Evolutionary conservation across 2,329 filamentous ascomycete genomes (phyloP), one percentile per base, ranked within the genome.

Genomic region (Gnomoniopsis smithogilvyi): DNA sequence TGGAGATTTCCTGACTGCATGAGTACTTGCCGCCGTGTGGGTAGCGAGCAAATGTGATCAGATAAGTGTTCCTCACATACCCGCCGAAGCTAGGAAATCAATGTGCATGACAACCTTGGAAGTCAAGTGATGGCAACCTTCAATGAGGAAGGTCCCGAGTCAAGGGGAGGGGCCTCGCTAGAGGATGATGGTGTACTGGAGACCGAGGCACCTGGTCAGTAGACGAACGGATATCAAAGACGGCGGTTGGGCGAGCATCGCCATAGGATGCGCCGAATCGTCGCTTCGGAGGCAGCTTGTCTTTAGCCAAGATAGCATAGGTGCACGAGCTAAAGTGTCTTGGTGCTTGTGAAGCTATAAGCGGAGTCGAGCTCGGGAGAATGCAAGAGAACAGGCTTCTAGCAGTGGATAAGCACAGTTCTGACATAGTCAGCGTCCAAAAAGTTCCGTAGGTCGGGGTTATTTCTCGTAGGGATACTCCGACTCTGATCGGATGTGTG

Each of bases 71-170:
- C 45, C 59, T 63, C 58, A 64, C 64, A 65, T 69, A 70, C 66
- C 67, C 67, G 67, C 68, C 67, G 59, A 53, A 62, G 66, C 68
- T 69, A 66, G 54, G 47, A 26, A 59, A 60, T 63, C 61, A 60
- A 56, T 58, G 64, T 69, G 63, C 64, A 67, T 61, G 59, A 6
- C 7, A 6, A 43, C 14, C 6, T 12, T 17, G 62, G 63, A 38
- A 43, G 24, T 49, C 36, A 45, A 45, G 14, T 36, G 22, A 47
- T 38, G 7, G 56, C n/a, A 36, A 34, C 24, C 47, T 52, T 19
- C 7, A 53, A 24, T 17, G 17, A 30, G 45, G 24, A 11, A 17
- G 45, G 41, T 36, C 34, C 55, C 48, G 45, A 48, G 38, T 51
- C 43, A 24, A 21, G n/a, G 21, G 47, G 30, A 15, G 47, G 30